Evolutionary conservation across 176 grass and related monocot genomes (phyloP).

Genomic region (Triticum timopheevii): DNA sequence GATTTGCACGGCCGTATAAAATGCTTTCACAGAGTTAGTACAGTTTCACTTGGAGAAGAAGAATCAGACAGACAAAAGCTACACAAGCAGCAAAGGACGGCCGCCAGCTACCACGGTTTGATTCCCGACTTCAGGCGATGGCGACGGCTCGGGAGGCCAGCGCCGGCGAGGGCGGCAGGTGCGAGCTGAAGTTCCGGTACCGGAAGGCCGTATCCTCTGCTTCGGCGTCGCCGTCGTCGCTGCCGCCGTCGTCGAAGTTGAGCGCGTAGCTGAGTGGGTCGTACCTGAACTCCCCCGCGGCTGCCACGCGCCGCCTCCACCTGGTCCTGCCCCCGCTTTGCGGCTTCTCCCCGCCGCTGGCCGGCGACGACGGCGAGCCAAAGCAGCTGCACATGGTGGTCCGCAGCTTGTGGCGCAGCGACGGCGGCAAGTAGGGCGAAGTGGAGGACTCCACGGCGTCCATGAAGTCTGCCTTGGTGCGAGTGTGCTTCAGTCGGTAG

Average conservation of each 20-base stretch:
- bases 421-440: conserved; percentile 23
- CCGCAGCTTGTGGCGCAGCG: conserved; percentile 47
- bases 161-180: conserved; percentile 42
- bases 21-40: too few species aligned
- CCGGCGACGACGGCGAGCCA: background rate
- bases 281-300: conserved; percentile 59
- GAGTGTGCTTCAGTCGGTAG: too few species aligned
- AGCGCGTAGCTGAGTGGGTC: conserved; percentile 88
- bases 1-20: too few species aligned
- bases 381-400: conserved; percentile 76
- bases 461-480: background rate
- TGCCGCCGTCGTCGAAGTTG: conserved; percentile 58
- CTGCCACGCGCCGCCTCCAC: conserved; percentile 35
- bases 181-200: conserved; percentile 40
- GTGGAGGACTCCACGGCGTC: background rate
- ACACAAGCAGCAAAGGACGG: too few species aligned
- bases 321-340: background rate
- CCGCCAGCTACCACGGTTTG: too few species aligned
- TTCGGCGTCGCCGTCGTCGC: conserved; percentile 25
- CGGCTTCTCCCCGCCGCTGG: background rate
- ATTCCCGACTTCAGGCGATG: conserved; percentile 30
- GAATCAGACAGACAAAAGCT: too few species aligned
- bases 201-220: background rate
- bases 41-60: too few species aligned
- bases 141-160: background rate